Percentiles rank a stretch among this genome's conserved stretches.
Conservation (phyloP, 2,329 filamentous ascomycete genomes). For the Anthostomella pinea region DNA sequence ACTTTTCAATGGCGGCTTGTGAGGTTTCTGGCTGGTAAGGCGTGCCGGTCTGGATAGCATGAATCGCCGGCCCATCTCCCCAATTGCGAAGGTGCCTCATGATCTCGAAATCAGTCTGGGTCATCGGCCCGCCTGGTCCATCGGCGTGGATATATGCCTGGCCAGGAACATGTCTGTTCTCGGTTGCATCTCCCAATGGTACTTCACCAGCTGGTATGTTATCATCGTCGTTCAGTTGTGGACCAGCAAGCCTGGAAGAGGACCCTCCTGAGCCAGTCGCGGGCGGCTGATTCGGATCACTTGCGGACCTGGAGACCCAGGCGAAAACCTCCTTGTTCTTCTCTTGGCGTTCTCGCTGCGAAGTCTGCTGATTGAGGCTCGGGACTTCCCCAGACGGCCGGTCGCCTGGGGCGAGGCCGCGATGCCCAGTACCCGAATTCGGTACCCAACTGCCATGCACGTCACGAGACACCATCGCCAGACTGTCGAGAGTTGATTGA, state of each 20-base stretch:
- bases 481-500: constrained; percentile 17
- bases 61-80: constrained; percentile 47
- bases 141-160: constrained; percentile 47
- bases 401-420: constrained; percentile 46
- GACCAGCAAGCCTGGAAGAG: constrained; percentile 8
- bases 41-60: constrained; percentile 38
- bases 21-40: constrained; percentile 48
- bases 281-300: constrained; percentile 10
- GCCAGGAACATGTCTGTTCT: constrained; percentile 47
- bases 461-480: constrained; percentile 35
- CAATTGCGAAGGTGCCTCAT: constrained; percentile 48
- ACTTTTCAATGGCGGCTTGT: constrained; percentile 52
- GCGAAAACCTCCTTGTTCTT: constrained; percentile 48
- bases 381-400: constrained; percentile 42
- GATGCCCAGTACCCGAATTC: constrained; percentile 37
- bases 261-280: constrained; percentile 10
- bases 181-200: constrained; percentile 44
- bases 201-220: constrained; percentile 42
- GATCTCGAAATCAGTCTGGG: constrained; percentile 46
- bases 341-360: constrained; percentile 40
- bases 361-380: constrained; percentile 49
- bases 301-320: constrained; percentile 43
- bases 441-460: constrained; percentile 41
- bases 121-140: constrained; percentile 38
- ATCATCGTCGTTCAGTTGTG: constrained; percentile 28